phyloP scores from a whole-genome alignment of 2,329 filamentous ascomycete genomes.

The Endocalyx cinctus region DNA sequence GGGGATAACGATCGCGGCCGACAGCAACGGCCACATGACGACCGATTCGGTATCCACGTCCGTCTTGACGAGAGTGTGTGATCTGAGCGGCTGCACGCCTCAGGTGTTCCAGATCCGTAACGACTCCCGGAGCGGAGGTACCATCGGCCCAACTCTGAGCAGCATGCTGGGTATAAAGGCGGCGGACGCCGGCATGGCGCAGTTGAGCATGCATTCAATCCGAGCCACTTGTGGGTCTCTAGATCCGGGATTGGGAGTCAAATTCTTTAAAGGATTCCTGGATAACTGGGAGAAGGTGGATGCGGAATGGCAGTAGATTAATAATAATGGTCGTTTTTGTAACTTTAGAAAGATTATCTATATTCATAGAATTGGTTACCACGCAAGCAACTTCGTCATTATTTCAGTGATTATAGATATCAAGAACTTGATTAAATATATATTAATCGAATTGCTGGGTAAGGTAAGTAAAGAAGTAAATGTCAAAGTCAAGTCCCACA shows the following conservation, averaged over 20 bases:
- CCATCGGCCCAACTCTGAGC: slow-evolving; percentile 88
- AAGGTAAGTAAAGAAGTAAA: no score
- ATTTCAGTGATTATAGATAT: no score
- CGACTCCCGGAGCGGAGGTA: slow-evolving; percentile 83
- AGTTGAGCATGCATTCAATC: slow-evolving; percentile 92
- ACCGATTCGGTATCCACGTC: slow-evolving; percentile 84
- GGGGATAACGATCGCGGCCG: slow-evolving; percentile 73
- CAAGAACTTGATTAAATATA: no score
- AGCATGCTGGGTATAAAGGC: slow-evolving; percentile 75
- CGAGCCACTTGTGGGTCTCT: slow-evolving; percentile 80
- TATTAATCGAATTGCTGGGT: no score
- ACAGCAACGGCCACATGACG: slow-evolving; percentile 94
- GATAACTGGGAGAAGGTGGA: slow-evolving; percentile 84
- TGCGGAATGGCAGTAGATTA: slow-evolving; percentile 58
- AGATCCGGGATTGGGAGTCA: slow-evolving; percentile 83
- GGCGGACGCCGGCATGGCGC: slow-evolving; percentile 84
- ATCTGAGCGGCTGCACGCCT: slow-evolving; percentile 64
- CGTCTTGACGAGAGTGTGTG: slow-evolving; percentile 72
- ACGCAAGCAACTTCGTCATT: no score
- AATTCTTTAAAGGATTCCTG: slow-evolving; percentile 85
- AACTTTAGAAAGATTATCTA: no score
- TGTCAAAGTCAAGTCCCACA: no score
- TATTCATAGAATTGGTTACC: no score
- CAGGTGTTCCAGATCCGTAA: slow-evolving; percentile 96
- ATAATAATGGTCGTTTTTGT: no score